phyloP scores from a whole-genome alignment of 139 green algal species.

The Micractinium sp. region DNA sequence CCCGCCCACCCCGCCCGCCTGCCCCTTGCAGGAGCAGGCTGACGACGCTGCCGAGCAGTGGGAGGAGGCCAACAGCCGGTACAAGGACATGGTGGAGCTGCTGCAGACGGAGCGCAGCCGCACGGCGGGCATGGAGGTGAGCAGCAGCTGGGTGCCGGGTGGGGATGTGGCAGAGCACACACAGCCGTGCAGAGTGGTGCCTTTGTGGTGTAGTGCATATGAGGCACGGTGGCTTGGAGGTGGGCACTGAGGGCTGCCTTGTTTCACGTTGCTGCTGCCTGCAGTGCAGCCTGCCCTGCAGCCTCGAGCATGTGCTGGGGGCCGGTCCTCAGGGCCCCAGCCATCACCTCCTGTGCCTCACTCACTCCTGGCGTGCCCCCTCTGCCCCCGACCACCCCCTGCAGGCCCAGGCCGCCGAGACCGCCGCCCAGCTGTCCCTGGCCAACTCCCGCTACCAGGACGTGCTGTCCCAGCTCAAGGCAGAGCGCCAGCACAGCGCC shows the following conservation, averaged over 20 bases:
- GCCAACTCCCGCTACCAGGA: slow-evolving; percentile 8
- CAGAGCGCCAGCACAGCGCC: not conserved
- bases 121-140: not conserved
- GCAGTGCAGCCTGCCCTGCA: not conserved
- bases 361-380: too few species aligned
- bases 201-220: too few species aligned
- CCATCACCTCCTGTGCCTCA: not conserved
- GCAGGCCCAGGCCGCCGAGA: not conserved
- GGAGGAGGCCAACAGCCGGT: slow-evolving; percentile 6
- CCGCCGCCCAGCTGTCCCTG: not conserved
- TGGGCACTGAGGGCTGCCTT: too few species aligned
- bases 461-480: not conserved
- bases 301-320: not conserved
- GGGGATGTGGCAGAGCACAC: not conserved
- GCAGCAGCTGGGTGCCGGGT: not conserved
- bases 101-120: slow-evolving; percentile 1
- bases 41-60: not conserved
- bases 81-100: not conserved
- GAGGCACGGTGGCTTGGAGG: too few species aligned
- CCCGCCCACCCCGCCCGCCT: not conserved
- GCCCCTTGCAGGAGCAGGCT: not conserved
- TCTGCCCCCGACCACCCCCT: not conserved
- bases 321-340: too few species aligned
- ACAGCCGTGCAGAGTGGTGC: too few species aligned
- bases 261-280: not conserved